A percentile compares a stretch with the other conserved stretches of the same genome.
Conservation (phyloP, 192 early-diverging fungal species). For the Linnemannia elongata region DNA sequence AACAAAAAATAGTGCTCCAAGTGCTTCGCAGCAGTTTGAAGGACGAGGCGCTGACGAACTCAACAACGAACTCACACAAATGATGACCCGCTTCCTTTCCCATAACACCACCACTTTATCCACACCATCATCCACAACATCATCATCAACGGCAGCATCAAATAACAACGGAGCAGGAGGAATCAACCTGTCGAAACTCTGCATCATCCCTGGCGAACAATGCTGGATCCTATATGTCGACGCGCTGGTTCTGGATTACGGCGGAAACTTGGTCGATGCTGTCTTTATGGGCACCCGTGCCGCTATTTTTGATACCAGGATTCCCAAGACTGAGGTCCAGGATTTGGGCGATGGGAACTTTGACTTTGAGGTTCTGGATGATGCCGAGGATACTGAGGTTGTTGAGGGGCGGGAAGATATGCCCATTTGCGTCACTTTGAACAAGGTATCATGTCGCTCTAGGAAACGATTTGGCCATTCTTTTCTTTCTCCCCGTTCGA, state of each 20-base stretch:
- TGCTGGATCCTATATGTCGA: conserved; percentile 96
- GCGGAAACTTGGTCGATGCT: conserved; percentile 88
- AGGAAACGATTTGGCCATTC: no score
- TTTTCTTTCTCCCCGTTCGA: neutral
- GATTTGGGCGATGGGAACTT: conserved; percentile 82
- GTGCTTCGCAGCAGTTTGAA: conserved; percentile 85
- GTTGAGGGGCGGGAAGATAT: conserved; percentile 83
- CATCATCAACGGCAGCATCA: conserved; percentile 3
- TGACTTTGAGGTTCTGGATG: conserved; percentile 95
- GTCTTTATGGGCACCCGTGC: conserved; percentile 89
- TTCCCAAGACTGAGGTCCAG: conserved; percentile 89
- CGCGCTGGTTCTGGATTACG: conserved; percentile 91
- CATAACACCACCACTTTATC: conserved; percentile 27
- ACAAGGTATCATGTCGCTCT: conserved; percentile 68
- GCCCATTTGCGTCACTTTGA: conserved; percentile 89
- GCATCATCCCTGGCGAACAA: conserved; percentile 90
- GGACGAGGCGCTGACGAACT: conserved; percentile 85
- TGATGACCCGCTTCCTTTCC: conserved; percentile 84
- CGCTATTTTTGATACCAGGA: conserved; percentile 88
- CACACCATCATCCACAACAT: conserved; percentile 15
- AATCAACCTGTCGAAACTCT: conserved; percentile 86
- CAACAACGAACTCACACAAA: conserved; percentile 88
- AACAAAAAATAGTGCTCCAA: conserved; percentile 71
- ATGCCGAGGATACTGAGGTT: conserved; percentile 84
- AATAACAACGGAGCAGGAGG: conserved; percentile 74